Percentiles rank a stretch among this genome's conserved stretches.
These are phyloP conservation scores for Leccinum subgranulosum DNA, from an alignment of 768 basidiomycete genomes.

Conservation along the genomic window DNA sequence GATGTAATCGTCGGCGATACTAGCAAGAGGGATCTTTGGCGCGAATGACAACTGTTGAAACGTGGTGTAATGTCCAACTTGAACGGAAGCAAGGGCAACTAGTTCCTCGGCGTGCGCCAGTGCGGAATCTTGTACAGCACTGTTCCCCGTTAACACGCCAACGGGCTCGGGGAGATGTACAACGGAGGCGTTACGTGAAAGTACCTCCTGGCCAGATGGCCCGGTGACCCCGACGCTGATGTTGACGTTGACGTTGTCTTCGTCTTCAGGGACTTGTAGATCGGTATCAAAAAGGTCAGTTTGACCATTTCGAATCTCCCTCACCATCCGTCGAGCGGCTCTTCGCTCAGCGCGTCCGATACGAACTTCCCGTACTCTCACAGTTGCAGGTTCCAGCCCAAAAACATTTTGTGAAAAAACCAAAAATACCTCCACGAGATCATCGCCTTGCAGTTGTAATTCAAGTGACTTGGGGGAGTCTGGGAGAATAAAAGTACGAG, in stretches of 20 bases:
- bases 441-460: conserved; percentile 87
- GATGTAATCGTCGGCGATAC: conserved; percentile 86
- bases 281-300: conserved; percentile 45
- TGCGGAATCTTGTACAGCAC: conserved; percentile 30
- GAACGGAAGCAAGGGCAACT: conserved; percentile 60
- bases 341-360: conserved; percentile 86
- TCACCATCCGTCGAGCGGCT: conserved; percentile 76
- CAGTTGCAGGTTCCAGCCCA: conserved; percentile 88
- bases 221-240: conserved; percentile 64
- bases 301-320: conserved; percentile 56
- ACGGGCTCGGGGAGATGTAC: conserved; percentile 24
- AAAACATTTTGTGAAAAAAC: conserved; percentile 92
- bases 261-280: conserved; percentile 43
- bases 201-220: conserved; percentile 37
- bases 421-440: conserved; percentile 87
- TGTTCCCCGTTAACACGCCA: conserved; percentile 30
- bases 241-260: conserved; percentile 55
- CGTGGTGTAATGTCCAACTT: conserved; percentile 83
- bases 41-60: conserved; percentile 89
- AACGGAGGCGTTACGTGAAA: conserved; percentile 27
- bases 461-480: conserved; percentile 88
- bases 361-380: conserved; percentile 89
- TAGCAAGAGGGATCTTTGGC: conserved; percentile 82
- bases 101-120: conserved; percentile 62
- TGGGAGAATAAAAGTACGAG: conserved; percentile 90